phyloP scores from a whole-genome alignment of 371 early-diverging fungal species.

The Mucor irregularis region DNA sequence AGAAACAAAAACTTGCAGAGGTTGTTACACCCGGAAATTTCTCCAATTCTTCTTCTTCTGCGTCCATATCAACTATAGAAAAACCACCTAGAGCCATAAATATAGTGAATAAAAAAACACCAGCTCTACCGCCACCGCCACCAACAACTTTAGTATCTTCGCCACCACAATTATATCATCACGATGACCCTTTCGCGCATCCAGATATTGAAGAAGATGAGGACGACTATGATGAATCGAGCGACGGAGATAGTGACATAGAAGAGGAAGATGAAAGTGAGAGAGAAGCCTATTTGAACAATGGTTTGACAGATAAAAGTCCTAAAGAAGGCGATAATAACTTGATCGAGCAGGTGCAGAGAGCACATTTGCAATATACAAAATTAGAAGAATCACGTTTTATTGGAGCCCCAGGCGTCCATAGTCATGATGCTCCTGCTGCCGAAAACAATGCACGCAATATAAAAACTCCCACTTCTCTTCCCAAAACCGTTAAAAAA shows the following conservation, averaged over 20 bases:
- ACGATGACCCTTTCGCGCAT: no score
- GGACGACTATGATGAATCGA: neutral
- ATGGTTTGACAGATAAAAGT: neutral
- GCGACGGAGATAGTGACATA: conserved; percentile 13
- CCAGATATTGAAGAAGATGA: no score
- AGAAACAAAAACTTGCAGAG: neutral
- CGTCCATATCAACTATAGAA: neutral
- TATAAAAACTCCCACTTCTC: neutral
- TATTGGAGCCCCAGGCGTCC: conserved; percentile 11
- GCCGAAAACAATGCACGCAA: neutral
- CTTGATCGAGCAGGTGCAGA: conserved; percentile 26
- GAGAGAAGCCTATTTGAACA: neutral
- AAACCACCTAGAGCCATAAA: neutral
- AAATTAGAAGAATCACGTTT: conserved; percentile 25
- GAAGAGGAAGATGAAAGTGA: conserved; percentile 11
- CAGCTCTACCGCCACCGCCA: neutral
- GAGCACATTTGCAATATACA: conserved; percentile 26
- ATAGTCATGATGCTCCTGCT: conserved; percentile 6
- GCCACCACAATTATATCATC: neutral
- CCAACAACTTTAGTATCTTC: neutral
- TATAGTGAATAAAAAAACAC: neutral
- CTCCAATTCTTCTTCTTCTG: neutral
- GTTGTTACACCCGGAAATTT: conserved; percentile 9
- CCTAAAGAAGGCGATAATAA: conserved; percentile 9
- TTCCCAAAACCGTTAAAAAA: conserved; percentile 8